Evolutionary conservation across 805 yeast species (phyloP), one percentile per base, ranked within the genome.

Genomic region (Candida insectorum): DNA sequence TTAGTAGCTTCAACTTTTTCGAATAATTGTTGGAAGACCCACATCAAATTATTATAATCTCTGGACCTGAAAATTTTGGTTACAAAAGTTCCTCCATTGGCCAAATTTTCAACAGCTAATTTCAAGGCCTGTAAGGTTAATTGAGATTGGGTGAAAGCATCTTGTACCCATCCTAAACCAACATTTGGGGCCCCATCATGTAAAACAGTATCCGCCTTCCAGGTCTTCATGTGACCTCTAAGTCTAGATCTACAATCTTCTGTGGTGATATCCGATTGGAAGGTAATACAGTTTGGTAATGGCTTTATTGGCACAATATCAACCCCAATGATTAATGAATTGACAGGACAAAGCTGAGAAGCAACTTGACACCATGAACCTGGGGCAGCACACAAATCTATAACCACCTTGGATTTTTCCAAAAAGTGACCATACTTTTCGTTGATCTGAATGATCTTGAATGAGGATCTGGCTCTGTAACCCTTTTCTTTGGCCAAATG

Each of bases 181-280:
- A 93, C 97, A 54, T 93, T 93, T 19, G 99, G 99, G 18, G 99
- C 99, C 81, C 99, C 99, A 73, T 93, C 99, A 63, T 93, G 98
- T 54, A 93, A 67, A 13, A 93, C 97, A 0, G 95, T 86, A 56
- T 93, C 97, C 1, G 97, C 99, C 52, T 93, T 93, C 97, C 97
- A 93, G 1, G 97, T 89, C 60, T 93, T 93, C 82, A 93, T 81
- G 56, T 91, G 88, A 18, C 97, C 97, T 56, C 97, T 78, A 43
- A 93, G 73, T 59, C 78, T 87, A 27, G 96, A 86, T 48, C 97
- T 75, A 71, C 99, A 93, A 62, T 91, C 97, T 52, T 93, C 97
- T 6, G 98, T 91, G 1, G 99, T 93, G 54, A 93, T 93, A 67
- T 93, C 99, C 23, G 95, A 83, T 57, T 88, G 97, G 61, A 93